Conservation (phyloP, 179 eudicot species). For the Actinidia arguta region DNA sequence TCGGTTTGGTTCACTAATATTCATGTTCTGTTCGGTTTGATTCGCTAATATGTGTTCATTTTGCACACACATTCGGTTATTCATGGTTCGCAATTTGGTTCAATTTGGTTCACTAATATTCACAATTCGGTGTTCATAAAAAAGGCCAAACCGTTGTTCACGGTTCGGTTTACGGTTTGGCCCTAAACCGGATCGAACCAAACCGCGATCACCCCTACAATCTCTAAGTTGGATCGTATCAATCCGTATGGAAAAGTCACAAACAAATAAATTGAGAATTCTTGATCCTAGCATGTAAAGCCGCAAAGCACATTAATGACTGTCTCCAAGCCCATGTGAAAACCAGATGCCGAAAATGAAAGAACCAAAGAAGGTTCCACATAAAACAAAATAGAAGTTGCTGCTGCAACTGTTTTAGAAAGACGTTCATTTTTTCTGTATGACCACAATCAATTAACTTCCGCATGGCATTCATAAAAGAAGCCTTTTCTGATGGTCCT, state of each 20-base stretch:
- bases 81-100: too few relatives aligned
- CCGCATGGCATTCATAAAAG: conserved; percentile 71
- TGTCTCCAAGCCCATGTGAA: conserved; percentile 97
- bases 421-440: conserved; percentile 92
- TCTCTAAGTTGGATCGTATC: background rate
- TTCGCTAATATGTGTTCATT: too few relatives aligned
- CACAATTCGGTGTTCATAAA: too few relatives aligned
- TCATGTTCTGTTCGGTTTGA: too few relatives aligned
- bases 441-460: conserved; percentile 98
- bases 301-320: conserved; percentile 46
- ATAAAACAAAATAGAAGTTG: conserved; percentile 89
- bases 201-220: too few relatives aligned
- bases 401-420: conserved; percentile 92
- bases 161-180: too few relatives aligned
- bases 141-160: too few relatives aligned
- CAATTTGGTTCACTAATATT: too few relatives aligned
- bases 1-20: too few relatives aligned
- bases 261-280: background rate
- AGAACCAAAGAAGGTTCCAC: conserved; percentile 95
- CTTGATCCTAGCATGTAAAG: conserved; percentile 1
- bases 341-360: conserved; percentile 87
- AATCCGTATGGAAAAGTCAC: background rate
- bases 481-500: conserved; percentile 70
- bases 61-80: too few relatives aligned
- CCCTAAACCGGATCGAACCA: too few relatives aligned